Evolutionary conservation across 2,329 filamentous ascomycete species (phyloP), one percentile per base, ranked within the genome.

Genomic region (Penicillium aurantiogriseum): DNA sequence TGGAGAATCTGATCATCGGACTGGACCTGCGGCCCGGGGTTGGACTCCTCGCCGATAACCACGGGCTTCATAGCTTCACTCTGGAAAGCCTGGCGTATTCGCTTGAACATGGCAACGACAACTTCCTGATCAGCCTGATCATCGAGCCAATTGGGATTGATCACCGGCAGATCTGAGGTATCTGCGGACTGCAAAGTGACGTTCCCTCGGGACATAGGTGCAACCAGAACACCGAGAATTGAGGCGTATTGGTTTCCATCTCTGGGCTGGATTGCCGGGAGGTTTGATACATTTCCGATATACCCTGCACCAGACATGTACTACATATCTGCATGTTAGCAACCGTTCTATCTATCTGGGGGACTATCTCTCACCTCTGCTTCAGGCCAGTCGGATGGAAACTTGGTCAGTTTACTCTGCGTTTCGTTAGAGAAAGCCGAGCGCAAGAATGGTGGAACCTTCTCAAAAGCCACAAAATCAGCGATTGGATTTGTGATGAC

Each of bases 141-240:
- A 3, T 68, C 67, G 4, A 83, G 69, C 72, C 75, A 83, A 62
- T 78, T 78, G 2, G 79, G 78, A 60, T 81, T 72, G 55, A 82
- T 76, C 8, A 77, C 60, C 0, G 81, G 80, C 0, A 65, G 60
- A n/a, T 75, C 72, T 0, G 61, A 56, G 0, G 62, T 67, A 42
- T 67, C 60, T 10, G 52, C 51, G 0, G 66, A 70, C 3, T 49
- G 49, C 19, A 82, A 68, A 0, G 74, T 78, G 2, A 82, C 68
- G 38, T 73, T 80, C 2, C 80, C 80, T 0, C 77, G 73, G 0
- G 79, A 80, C 0, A 74, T 57, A 0, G 78, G 74, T 0, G 78
- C 51, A 3, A 69, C 51, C 2, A 71, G 42, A 3, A 63, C 59
- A 4, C 58, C 67, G 4, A 69, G 49, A 1, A 69, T 68, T 0